Evolutionary conservation across 805 yeast species (phyloP).

Genomic region (Candida patagonica): DNA sequence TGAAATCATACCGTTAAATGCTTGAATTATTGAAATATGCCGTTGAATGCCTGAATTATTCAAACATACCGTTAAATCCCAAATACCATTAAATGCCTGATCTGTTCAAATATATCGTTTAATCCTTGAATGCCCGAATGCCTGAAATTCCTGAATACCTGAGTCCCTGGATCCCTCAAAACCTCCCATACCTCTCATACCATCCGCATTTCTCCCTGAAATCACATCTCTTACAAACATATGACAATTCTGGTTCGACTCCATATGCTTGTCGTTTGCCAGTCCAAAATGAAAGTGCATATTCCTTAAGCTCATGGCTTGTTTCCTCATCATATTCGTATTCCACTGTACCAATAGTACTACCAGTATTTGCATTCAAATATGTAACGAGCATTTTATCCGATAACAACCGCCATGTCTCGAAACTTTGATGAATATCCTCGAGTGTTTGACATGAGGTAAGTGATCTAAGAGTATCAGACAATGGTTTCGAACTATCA

Average conservation of each 20-base stretch:
- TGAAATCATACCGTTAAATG: too few relatives aligned
- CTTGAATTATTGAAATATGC: too few relatives aligned
- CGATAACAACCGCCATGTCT: constrained; percentile 5
- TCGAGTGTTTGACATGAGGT: background rate
- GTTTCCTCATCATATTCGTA: constrained; percentile 12
- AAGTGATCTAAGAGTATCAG: background rate
- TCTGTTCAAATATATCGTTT: too few relatives aligned
- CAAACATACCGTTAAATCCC: too few relatives aligned
- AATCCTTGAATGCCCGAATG: too few relatives aligned
- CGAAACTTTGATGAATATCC: background rate
- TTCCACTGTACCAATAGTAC: constrained; percentile 9
- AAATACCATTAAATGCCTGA: too few relatives aligned
- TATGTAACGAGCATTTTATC: constrained; percentile 12
- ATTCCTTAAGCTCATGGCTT: constrained; percentile 10
- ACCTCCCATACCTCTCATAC: too few relatives aligned
- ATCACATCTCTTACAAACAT: constrained; percentile 16
- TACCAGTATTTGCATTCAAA: constrained; percentile 7
- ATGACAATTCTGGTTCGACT: constrained; percentile 11
- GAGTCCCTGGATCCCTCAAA: too few relatives aligned
- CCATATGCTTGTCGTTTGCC: constrained; percentile 19
- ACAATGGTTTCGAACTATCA: constrained; percentile 4
- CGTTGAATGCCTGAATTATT: too few relatives aligned
- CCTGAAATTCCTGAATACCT: too few relatives aligned
- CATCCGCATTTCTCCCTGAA: constrained; percentile 13
- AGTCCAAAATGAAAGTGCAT: constrained; percentile 18